Conservation (phyloP, 2,329 filamentous ascomycete species). For the Sporothrix schenckii region DNA sequence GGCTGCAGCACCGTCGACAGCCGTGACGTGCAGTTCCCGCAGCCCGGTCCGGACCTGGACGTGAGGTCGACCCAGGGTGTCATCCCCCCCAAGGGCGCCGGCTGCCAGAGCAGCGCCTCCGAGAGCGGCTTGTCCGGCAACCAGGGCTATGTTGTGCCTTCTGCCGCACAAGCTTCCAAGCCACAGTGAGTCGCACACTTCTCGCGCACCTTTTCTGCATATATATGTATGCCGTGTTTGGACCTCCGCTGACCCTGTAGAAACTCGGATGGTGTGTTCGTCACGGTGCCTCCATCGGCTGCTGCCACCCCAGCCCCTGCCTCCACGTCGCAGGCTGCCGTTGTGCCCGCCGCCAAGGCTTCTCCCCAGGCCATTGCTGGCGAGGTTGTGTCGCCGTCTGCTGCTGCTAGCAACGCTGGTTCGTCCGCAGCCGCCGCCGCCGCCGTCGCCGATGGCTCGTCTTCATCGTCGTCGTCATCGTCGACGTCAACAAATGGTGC, state of each 20-base stretch:
- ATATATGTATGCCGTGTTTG: neutral
- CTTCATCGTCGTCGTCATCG: slow-evolving; percentile 4
- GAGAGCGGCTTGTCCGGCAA: neutral
- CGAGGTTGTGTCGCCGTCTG: slow-evolving; percentile 36
- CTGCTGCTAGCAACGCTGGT: neutral
- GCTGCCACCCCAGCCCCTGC: slow-evolving; percentile 40
- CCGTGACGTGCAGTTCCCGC: slow-evolving; percentile 36
- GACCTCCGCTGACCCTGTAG: neutral
- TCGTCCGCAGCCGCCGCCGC: neutral
- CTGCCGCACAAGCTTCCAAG: neutral
- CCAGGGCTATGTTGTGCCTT: neutral
- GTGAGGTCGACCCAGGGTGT: slow-evolving; percentile 71
- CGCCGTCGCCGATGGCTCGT: neutral
- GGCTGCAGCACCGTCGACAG: slow-evolving; percentile 34
- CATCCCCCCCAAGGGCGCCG: slow-evolving; percentile 35
- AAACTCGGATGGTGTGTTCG: slow-evolving; percentile 45
- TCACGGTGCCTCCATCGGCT: slow-evolving; percentile 41
- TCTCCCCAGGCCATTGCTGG: slow-evolving; percentile 38
- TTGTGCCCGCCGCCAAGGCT: slow-evolving; percentile 45
- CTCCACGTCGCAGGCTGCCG: slow-evolving; percentile 34
- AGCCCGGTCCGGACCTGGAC: slow-evolving; percentile 31
- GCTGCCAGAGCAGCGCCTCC: slow-evolving; percentile 25
- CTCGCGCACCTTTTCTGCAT: neutral
- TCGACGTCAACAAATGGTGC: slow-evolving; percentile 17
- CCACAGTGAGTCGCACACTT: neutral